Evolutionary conservation across 1,284 basidiomycete species (phyloP).

Genomic region (Sanguinoderma infundibulare): DNA sequence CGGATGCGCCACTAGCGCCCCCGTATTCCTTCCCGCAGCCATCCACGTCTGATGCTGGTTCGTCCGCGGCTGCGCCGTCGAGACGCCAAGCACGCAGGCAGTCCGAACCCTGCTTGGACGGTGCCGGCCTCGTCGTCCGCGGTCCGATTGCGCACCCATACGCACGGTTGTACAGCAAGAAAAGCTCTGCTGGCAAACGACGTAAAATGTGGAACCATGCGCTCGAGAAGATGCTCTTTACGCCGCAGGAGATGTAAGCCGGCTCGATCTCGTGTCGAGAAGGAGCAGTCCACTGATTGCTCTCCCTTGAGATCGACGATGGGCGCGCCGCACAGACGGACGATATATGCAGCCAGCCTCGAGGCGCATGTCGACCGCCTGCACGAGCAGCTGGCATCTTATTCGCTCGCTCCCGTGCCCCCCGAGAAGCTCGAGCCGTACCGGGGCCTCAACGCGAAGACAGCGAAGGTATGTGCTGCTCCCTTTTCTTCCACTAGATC

Average conservation of each 20-base stretch:
- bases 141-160: constrained; percentile 63
- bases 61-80: constrained; percentile 1
- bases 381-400: constrained; percentile 32
- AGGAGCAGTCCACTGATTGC: background rate
- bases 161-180: constrained; percentile 64
- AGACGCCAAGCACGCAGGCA: constrained; percentile 6
- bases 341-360: constrained; percentile 39
- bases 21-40: constrained; percentile 6
- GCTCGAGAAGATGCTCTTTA: constrained; percentile 72
- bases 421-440: constrained; percentile 32
- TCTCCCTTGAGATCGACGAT: constrained; percentile 57
- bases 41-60: background rate
- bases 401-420: constrained; percentile 30
- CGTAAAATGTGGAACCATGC: constrained; percentile 77
- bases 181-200: constrained; percentile 59
- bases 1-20: background rate
- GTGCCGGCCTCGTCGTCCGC: constrained; percentile 23
- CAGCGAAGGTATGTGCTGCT: constrained; percentile 57
- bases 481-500: background rate
- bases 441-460: constrained; percentile 58
- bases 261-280: background rate
- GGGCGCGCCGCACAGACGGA: constrained; percentile 56
- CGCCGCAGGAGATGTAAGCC: constrained; percentile 64
- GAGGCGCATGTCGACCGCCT: constrained; percentile 37
- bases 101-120: constrained; percentile 10